phyloP scores from a whole-genome alignment of 768 basidiomycete species.

The Termitomyces titanicus region DNA sequence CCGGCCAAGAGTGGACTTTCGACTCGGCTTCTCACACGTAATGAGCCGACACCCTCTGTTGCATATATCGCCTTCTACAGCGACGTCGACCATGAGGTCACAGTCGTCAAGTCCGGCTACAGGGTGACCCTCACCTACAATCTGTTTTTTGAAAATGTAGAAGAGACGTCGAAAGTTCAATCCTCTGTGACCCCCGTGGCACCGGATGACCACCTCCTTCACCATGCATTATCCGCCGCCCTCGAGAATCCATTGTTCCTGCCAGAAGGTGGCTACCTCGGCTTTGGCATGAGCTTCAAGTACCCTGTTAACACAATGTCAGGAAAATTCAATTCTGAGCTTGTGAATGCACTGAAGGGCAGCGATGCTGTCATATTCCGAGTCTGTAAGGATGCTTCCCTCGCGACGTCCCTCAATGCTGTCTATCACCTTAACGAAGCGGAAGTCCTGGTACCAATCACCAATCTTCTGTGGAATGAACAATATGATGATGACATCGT shows the following conservation, averaged over 20 bases:
- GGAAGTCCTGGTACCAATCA: not conserved
- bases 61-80: slow-evolving; percentile 32
- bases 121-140: slow-evolving; percentile 41
- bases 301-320: slow-evolving; percentile 26
- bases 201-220: slow-evolving; percentile 8
- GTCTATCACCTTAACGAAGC: slow-evolving; percentile 14
- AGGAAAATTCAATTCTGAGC: not conserved
- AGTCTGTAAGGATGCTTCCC: slow-evolving; percentile 15
- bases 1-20: slow-evolving; percentile 29
- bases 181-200: slow-evolving; percentile 4
- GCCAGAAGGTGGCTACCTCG: slow-evolving; percentile 34
- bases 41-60: slow-evolving; percentile 20
- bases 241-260: slow-evolving; percentile 31
- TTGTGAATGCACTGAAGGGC: slow-evolving; percentile 23
- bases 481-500: not conserved
- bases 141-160: slow-evolving; percentile 24
- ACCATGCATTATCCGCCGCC: slow-evolving; percentile 19
- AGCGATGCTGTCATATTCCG: slow-evolving; percentile 21
- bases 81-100: slow-evolving; percentile 40
- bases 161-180: not conserved
- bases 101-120: slow-evolving; percentile 30
- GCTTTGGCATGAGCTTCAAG: slow-evolving; percentile 34
- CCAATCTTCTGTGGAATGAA: not conserved
- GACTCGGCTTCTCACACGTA: slow-evolving; percentile 19
- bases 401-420: slow-evolving; percentile 17